Percentiles rank a stretch among this genome's conserved stretches.
Conservation (phyloP, 2,329 filamentous ascomycete genomes). For the Pseudogymnoascus sp. region DNA sequence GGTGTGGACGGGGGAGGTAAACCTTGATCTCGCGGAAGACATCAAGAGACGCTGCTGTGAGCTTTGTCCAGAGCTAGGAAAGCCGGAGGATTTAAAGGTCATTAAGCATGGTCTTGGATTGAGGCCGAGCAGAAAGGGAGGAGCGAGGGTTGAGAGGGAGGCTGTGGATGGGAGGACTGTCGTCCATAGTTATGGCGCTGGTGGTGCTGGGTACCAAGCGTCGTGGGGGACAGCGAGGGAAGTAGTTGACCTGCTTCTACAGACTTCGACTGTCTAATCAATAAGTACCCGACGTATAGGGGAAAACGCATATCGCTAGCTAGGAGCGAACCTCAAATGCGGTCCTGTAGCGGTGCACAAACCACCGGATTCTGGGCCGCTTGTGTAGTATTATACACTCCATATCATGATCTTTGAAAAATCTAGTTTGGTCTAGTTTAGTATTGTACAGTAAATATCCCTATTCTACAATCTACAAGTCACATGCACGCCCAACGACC, state of each 20-base stretch:
- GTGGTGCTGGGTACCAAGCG: conserved; percentile 38
- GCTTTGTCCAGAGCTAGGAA: conserved; percentile 28
- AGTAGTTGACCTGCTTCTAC: conserved; percentile 17
- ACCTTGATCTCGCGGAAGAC: conserved; percentile 25
- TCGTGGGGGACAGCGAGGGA: conserved; percentile 21
- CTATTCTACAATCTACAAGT: neutral
- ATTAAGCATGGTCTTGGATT: conserved; percentile 29
- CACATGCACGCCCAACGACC: neutral
- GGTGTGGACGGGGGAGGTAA: conserved; percentile 27
- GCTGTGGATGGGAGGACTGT: conserved; percentile 17
- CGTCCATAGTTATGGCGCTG: conserved; percentile 38
- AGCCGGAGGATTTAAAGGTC: conserved; percentile 28
- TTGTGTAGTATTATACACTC: neutral
- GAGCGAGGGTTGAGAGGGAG: conserved; percentile 28
- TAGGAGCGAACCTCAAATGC: neutral
- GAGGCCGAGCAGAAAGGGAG: conserved; percentile 19
- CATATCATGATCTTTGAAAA: neutral
- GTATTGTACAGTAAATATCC: conserved; percentile 5
- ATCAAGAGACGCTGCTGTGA: conserved; percentile 30
- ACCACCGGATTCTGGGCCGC: neutral
- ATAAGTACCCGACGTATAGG: neutral
- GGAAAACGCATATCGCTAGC: neutral
- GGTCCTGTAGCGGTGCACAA: neutral
- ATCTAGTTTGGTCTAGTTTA: conserved; percentile 1
- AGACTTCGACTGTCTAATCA: neutral